Conservation (phyloP, 2,329 filamentous ascomycete genomes). For the Aspergillus fischeri region DNA sequence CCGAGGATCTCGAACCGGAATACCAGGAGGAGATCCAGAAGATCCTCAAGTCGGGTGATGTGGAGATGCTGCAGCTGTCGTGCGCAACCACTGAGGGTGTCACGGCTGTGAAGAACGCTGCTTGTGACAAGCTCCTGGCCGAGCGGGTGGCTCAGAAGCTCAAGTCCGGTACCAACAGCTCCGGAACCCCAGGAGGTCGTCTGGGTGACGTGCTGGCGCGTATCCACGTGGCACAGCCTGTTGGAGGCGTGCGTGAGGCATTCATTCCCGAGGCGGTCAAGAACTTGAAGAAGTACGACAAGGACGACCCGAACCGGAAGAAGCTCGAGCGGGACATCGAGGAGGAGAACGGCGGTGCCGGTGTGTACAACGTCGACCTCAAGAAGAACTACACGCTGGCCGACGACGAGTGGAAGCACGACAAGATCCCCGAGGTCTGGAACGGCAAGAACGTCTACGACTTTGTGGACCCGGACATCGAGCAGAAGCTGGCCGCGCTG, state of each 20-base stretch:
- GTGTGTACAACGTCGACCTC: slow-evolving; percentile 93
- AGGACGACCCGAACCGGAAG: slow-evolving; percentile 75
- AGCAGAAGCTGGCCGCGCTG: slow-evolving; percentile 81
- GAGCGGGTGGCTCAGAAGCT: slow-evolving; percentile 94
- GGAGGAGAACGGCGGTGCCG: slow-evolving; percentile 86
- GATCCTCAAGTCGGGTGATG: slow-evolving; percentile 79
- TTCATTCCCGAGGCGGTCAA: slow-evolving; percentile 86
- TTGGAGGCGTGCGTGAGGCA: slow-evolving; percentile 75
- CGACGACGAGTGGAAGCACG: slow-evolving; percentile 90
- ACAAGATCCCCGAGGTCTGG: slow-evolving; percentile 89
- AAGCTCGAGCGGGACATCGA: slow-evolving; percentile 82
- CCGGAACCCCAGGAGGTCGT: slow-evolving; percentile 71
- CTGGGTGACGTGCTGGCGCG: slow-evolving; percentile 86
- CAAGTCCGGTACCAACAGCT: slow-evolving; percentile 77
- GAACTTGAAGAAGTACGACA: slow-evolving; percentile 82
- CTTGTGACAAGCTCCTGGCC: slow-evolving; percentile 87
- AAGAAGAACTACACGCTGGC: slow-evolving; percentile 83
- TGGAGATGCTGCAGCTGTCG: slow-evolving; percentile 88
- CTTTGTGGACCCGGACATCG: slow-evolving; percentile 95
- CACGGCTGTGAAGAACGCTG: slow-evolving; percentile 90
- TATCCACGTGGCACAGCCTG: slow-evolving; percentile 94
- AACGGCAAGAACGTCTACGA: slow-evolving; percentile 97
- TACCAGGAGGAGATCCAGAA: slow-evolving; percentile 72
- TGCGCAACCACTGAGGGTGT: slow-evolving; percentile 95
- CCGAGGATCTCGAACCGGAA: slow-evolving; percentile 79